phyloP scores from a whole-genome alignment of 2,329 filamentous ascomycete genomes.

The Claviceps sp. region DNA sequence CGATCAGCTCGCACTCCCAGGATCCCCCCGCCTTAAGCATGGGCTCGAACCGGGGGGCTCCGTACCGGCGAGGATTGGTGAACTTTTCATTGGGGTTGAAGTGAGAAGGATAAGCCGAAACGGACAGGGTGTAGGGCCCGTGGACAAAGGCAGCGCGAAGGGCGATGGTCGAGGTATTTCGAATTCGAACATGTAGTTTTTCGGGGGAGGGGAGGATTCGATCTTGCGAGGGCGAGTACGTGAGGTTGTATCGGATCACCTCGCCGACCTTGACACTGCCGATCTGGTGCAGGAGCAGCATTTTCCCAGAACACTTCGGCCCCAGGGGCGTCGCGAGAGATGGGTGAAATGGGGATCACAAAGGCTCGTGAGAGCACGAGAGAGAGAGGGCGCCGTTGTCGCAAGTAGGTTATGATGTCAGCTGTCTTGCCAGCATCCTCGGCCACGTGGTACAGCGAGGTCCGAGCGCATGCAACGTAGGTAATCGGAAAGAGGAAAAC shows the following conservation, averaged over 20 bases:
- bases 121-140: slow-evolving; percentile 83
- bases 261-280: slow-evolving; percentile 91
- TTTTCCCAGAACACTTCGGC: slow-evolving; percentile 21
- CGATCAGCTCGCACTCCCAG: slow-evolving; percentile 67
- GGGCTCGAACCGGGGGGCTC: slow-evolving; percentile 83
- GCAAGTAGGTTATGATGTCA: neutral
- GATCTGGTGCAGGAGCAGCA: slow-evolving; percentile 84
- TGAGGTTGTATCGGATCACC: slow-evolving; percentile 81
- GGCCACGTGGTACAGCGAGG: neutral
- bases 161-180: slow-evolving; percentile 82
- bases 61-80: slow-evolving; percentile 54
- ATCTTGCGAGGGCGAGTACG: slow-evolving; percentile 80
- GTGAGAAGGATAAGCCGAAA: slow-evolving; percentile 68
- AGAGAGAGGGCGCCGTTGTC: neutral
- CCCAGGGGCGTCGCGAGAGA: neutral
- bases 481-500: neutral
- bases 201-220: slow-evolving; percentile 79
- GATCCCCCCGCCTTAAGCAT: slow-evolving; percentile 88
- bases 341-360: neutral
- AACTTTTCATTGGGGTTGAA: slow-evolving; percentile 77
- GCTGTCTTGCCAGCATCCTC: neutral
- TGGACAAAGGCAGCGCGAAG: slow-evolving; percentile 92
- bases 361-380: neutral
- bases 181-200: slow-evolving; percentile 72
- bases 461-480: neutral